Evolutionary conservation across 768 basidiomycete genomes (phyloP).

Genomic region (Termitomyces sp.): DNA sequence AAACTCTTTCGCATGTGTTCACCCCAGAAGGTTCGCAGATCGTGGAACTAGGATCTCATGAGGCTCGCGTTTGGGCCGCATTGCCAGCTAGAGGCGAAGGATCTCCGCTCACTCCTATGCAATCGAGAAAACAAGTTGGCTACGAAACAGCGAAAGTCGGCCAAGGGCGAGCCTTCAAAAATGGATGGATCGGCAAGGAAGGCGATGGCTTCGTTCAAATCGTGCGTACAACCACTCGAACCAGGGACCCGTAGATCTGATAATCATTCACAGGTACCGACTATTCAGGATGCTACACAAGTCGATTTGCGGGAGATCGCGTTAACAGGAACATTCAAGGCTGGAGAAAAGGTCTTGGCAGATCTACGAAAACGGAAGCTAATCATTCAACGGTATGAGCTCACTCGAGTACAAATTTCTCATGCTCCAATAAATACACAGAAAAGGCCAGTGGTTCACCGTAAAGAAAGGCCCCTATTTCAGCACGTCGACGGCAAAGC

Average conservation of each 20-base stretch:
- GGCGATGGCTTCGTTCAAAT: constrained; percentile 83
- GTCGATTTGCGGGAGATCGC: constrained; percentile 71
- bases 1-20: constrained; percentile 67
- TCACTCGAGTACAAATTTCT: background rate
- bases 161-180: constrained; percentile 95
- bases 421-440: constrained; percentile 28
- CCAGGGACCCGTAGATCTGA: constrained; percentile 6
- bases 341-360: constrained; percentile 78
- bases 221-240: constrained; percentile 46
- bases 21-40: constrained; percentile 85
- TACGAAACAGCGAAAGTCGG: constrained; percentile 91
- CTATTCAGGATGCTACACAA: constrained; percentile 74
- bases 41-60: constrained; percentile 82
- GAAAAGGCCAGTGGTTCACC: constrained; percentile 95
- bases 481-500: constrained; percentile 88
- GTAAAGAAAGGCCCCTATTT: constrained; percentile 84
- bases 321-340: constrained; percentile 64
- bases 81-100: constrained; percentile 72
- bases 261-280: constrained; percentile 41
- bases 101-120: constrained; percentile 56
- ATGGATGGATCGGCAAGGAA: constrained; percentile 93
- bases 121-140: constrained; percentile 75
- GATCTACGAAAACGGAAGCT: constrained; percentile 93
- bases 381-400: constrained; percentile 67
- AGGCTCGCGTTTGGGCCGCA: constrained; percentile 90